phyloP scores from a whole-genome alignment of 1,284 basidiomycete genomes.

The Puccinia polysora region DNA sequence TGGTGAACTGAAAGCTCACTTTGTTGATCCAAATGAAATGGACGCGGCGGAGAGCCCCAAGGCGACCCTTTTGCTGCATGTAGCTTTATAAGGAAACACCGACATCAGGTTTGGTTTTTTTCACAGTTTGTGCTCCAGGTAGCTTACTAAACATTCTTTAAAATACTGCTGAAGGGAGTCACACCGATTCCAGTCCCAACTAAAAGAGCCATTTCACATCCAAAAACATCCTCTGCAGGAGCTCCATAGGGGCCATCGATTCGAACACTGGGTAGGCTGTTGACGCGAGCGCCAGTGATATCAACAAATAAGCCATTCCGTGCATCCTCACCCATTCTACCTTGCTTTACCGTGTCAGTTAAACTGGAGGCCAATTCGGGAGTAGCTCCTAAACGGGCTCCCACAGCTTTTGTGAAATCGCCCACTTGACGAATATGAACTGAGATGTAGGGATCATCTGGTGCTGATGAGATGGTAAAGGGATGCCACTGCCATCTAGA shows the following conservation, averaged over 20 bases:
- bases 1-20: constrained; percentile 32
- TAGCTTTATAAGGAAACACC: constrained; percentile 55
- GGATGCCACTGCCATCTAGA: constrained; percentile 74
- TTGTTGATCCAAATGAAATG: constrained; percentile 89
- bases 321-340: constrained; percentile 56
- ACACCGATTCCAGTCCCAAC: constrained; percentile 80
- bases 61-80: constrained; percentile 67
- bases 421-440: constrained; percentile 85
- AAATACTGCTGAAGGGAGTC: constrained; percentile 81
- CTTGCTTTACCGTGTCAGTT: constrained; percentile 69
- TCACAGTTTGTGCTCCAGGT: neutral
- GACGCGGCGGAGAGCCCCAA: constrained; percentile 72
- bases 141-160: constrained; percentile 78
- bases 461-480: constrained; percentile 88
- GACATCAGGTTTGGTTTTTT: constrained; percentile 20
- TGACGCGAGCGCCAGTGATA: constrained; percentile 56
- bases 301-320: constrained; percentile 75
- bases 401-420: constrained; percentile 75
- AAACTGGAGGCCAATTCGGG: constrained; percentile 67
- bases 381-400: constrained; percentile 73
- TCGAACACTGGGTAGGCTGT: constrained; percentile 63
- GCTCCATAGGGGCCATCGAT: constrained; percentile 81
- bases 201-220: constrained; percentile 73
- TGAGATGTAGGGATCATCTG: constrained; percentile 81
- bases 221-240: constrained; percentile 82